A percentile compares a stretch with the other conserved stretches of the same genome.
phyloP scores from a whole-genome alignment of 352 stramenopile species.

The Hyphochytrium catenoides region DNA sequence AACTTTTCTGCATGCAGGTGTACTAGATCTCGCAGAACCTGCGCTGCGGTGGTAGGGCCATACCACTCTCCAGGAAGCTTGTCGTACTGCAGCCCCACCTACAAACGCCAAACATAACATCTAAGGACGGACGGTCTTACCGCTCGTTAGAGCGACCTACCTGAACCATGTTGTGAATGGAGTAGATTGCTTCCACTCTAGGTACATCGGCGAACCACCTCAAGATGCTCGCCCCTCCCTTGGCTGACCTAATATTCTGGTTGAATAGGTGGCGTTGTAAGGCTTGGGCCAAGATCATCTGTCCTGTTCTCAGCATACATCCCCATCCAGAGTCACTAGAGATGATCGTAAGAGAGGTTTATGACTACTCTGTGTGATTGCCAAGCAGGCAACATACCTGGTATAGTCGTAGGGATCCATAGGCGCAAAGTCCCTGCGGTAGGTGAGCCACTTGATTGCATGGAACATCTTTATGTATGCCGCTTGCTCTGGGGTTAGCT shows the following conservation, averaged over 20 bases:
- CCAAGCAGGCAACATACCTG: no score
- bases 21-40: conserved; percentile 61
- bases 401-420: conserved; percentile 65
- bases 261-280: conserved; percentile 49
- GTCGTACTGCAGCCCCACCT: conserved; percentile 64
- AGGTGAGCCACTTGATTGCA: conserved; percentile 62
- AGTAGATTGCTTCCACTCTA: conserved; percentile 35
- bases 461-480: conserved; percentile 32
- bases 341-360: no score
- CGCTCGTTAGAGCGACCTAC: no score
- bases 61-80: conserved; percentile 77
- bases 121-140: no score
- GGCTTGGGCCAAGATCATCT: conserved; percentile 78
- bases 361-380: no score
- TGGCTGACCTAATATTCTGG: conserved; percentile 9
- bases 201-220: conserved; percentile 60
- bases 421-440: conserved; percentile 52
- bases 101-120: no score
- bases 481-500: conserved; percentile 15
- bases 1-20: conserved; percentile 29
- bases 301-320: conserved; percentile 81
- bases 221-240: conserved; percentile 28
- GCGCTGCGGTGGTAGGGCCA: conserved; percentile 58
- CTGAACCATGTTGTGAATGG: conserved; percentile 73
- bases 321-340: conserved; percentile 86